Base-by-base conservation (phyloP, 2,329 filamentous ascomycete species). In the Aciculosporium take region DNA sequence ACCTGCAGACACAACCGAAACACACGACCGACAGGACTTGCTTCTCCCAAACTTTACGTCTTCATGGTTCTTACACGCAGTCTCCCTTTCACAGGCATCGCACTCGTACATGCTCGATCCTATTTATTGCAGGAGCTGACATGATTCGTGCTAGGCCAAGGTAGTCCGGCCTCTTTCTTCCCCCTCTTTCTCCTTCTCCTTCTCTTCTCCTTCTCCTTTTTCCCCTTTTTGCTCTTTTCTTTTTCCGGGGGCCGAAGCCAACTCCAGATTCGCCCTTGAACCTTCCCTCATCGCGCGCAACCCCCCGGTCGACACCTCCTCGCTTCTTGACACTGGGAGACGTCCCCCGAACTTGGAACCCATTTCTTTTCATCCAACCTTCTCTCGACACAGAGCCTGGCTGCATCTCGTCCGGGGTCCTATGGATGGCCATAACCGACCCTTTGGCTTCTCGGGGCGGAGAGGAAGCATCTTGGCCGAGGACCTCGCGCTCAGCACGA, bases 381-480 rank as follows among this genome's bases (percentile, higher is more conserved):
- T 23, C n/a, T 12, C 21, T 10, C 24, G 24, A 37, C 13, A 13
- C 17, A 37, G 13, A 18, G 24, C 35, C 35, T 20, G 24, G 24
- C 36, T 15, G 24, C 17, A 15, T 28, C n/a, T n/a, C 29, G n/a
- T 6, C 29, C n/a, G 15, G 18, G 7, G 32, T 37, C 37, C 41
- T 53, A 61, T 61, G 59, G 59, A 55, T 48, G 55, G 56, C 49
- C 60, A 58, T 44, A 56, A 57, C 40, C 65, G 66, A 53, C 69
- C 74, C 28, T 61, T 74, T 48, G 75, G 75, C 58, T 72, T 80
- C 51, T 76, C 75, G 7, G 74, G 76, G 53, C 64, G 76, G 53
- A 67, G 76, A 58, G 73, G 73, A 45, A 79, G 73, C 51, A 60
- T 68, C 44, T 65, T 74, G 39, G 65, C 60, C 54, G 75, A 79